Base-by-base conservation (phyloP, 2,329 filamentous ascomycete species). In the Cladosporium sp. region DNA sequence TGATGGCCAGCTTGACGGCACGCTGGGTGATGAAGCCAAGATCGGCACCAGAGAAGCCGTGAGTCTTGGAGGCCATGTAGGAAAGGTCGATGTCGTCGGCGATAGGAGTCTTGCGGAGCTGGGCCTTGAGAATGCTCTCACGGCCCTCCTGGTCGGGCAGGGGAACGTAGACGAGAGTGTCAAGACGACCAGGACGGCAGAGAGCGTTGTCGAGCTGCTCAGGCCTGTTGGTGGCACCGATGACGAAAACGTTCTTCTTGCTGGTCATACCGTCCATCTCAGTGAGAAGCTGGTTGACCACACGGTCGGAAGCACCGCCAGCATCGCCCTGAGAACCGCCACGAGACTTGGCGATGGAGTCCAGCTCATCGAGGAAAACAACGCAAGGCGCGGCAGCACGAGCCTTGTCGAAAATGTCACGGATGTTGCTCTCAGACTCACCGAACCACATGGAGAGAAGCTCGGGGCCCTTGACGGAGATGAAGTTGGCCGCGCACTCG, bases 211-310 rank as follows among this genome's bases (percentile, higher is more conserved):
- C 93, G 54, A 99, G 88, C 78, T 97, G 93, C 78, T 99, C 93
- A 38, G 93, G 93, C 78, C 93, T 83, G 80, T 99, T 99, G 73
- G 93, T 99, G 40, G 93, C 93, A 71, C 93, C 93, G 64, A 99
- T 99, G 59, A 99, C 93, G 75, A 99, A 99, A 58, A 99, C 93
- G 71, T 99, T 99, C 88, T 99, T 99, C 88, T 99, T 99, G 34
- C 92, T 96, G 40, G 92, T 97, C 92, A 97, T 97, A 65, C 92
- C 92, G 62, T 97, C 92, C 92, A 97, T 96, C 83, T 97, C 89
- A 61, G 93, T 99, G 68, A 99, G 78, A 69, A 99, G 90, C 80
- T 99, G 95, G 80, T 99, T 99, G 73, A 99, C 93, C 63, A 99
- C 93, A 85, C 95, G 93, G 76, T 99, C 95, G 41, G 92, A 97